Percentiles rank a stretch among this genome's conserved stretches.
Conservation (phyloP, 208 protist genomes). For the Crithidia expoeki region DNA sequence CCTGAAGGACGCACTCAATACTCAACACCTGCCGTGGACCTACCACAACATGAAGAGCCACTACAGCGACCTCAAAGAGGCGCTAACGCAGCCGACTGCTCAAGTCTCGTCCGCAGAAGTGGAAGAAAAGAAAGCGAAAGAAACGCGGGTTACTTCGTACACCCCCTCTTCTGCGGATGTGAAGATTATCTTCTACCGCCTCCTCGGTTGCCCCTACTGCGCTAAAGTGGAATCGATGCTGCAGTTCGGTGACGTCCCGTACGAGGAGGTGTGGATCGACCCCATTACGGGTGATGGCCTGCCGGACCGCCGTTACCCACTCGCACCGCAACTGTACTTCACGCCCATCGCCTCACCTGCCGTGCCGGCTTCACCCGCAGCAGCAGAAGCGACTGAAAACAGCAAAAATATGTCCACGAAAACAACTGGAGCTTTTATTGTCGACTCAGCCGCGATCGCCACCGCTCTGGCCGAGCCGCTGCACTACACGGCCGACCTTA, state of each 20-base stretch:
- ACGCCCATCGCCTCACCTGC: slow-evolving; percentile 11
- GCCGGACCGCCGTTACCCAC: slow-evolving; percentile 62
- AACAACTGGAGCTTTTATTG: slow-evolving; percentile 32
- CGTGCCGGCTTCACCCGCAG: neutral
- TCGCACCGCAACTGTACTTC: slow-evolving; percentile 79
- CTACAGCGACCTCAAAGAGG: slow-evolving; percentile 17
- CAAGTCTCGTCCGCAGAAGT: neutral
- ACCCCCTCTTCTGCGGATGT: slow-evolving; percentile 36
- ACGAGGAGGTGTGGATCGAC: slow-evolving; percentile 67
- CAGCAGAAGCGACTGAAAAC: neutral
- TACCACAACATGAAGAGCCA: slow-evolving; percentile 21
- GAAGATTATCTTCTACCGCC: slow-evolving; percentile 64
- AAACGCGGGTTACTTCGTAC: slow-evolving; percentile 5
- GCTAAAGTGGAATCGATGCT: slow-evolving; percentile 85
- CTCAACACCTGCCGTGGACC: slow-evolving; percentile 61
- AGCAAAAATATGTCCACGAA: neutral
- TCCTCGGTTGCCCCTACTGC: slow-evolving; percentile 86
- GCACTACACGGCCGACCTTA: slow-evolving; percentile 54
- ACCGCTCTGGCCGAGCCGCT: slow-evolving; percentile 52
- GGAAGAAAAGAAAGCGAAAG: neutral
- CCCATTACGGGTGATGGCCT: slow-evolving; percentile 68
- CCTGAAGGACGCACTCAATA: slow-evolving; percentile 48
- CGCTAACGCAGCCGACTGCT: slow-evolving; percentile 2
- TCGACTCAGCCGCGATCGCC: slow-evolving; percentile 73
- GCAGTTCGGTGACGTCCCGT: slow-evolving; percentile 68